Evolutionary conservation across 345 rosid species (phyloP).

Genomic region (Passiflora organensis): DNA sequence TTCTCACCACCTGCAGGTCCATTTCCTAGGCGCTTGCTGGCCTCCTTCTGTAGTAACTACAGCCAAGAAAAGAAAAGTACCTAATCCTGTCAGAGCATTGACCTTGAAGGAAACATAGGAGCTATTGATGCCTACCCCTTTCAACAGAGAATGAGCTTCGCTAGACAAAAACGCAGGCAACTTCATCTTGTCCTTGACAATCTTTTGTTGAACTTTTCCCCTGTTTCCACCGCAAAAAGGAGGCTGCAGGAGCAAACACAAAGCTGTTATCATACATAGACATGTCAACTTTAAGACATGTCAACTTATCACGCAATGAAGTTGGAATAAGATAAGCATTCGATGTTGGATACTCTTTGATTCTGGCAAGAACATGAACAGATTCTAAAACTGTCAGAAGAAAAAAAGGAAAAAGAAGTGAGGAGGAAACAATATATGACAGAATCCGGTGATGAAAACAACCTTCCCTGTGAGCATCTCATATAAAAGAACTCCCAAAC

Average conservation of each 20-base stretch:
- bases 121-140: slow-evolving; percentile 43
- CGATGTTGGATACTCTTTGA: background rate
- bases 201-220: slow-evolving; percentile 63
- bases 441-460: background rate
- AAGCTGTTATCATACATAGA: background rate
- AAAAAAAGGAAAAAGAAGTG: too few species aligned
- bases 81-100: too few species aligned
- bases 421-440: too few species aligned
- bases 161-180: slow-evolving; percentile 55
- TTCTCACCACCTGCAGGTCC: background rate
- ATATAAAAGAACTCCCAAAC: slow-evolving; percentile 74
- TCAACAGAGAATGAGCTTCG: slow-evolving; percentile 67
- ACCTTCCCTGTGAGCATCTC: slow-evolving; percentile 98
- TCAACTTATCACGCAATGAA: too few species aligned
- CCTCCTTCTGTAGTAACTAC: background rate
- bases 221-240: slow-evolving; percentile 76
- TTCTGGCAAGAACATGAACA: too few species aligned
- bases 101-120: too few species aligned
- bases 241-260: slow-evolving; percentile 46
- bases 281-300: too few species aligned
- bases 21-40: background rate
- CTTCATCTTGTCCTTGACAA: slow-evolving; percentile 75
- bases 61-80: background rate
- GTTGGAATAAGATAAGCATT: background rate
- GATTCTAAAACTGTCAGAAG: too few species aligned